phyloP scores from a whole-genome alignment of 1,284 basidiomycete species.

The Microbotryum lychnidis-dioicae region DNA sequence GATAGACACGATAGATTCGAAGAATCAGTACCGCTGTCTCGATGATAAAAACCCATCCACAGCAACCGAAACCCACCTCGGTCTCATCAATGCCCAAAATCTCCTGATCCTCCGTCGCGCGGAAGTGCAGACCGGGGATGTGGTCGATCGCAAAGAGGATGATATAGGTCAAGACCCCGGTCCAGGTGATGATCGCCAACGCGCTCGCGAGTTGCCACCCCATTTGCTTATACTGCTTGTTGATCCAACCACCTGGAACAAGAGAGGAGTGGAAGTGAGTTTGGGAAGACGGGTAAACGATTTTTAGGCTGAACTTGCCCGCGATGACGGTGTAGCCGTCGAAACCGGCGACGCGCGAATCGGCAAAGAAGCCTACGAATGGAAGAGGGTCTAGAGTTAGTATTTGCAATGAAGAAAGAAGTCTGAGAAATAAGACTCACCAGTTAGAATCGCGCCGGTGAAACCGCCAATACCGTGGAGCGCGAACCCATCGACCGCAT shows the following conservation, averaged over 20 bases:
- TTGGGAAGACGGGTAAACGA: too few species aligned
- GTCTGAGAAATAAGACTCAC: background rate
- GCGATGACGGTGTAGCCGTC: conserved; percentile 66
- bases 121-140: conserved; percentile 75
- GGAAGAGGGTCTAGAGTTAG: background rate
- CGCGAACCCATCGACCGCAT: conserved; percentile 27
- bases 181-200: conserved; percentile 55
- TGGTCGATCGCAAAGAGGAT: conserved; percentile 89
- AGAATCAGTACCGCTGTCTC: too few species aligned
- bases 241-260: conserved; percentile 59
- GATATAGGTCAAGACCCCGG: conserved; percentile 57
- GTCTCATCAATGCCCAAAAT: conserved; percentile 87
- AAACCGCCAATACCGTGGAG: conserved; percentile 28
- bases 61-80: conserved; percentile 50
- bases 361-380: conserved; percentile 52
- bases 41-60: too few species aligned
- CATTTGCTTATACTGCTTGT: conserved; percentile 65
- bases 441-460: conserved; percentile 35
- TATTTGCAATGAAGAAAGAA: too few species aligned
- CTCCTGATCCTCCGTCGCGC: conserved; percentile 72
- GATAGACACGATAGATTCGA: background rate
- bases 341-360: conserved; percentile 69
- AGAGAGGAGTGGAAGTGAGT: background rate
- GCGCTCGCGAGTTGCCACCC: conserved; percentile 82
- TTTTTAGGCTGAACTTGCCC: conserved; percentile 46